Evolutionary conservation across 345 rosid genomes (phyloP).

Genomic region (Gossypium raimondii): DNA sequence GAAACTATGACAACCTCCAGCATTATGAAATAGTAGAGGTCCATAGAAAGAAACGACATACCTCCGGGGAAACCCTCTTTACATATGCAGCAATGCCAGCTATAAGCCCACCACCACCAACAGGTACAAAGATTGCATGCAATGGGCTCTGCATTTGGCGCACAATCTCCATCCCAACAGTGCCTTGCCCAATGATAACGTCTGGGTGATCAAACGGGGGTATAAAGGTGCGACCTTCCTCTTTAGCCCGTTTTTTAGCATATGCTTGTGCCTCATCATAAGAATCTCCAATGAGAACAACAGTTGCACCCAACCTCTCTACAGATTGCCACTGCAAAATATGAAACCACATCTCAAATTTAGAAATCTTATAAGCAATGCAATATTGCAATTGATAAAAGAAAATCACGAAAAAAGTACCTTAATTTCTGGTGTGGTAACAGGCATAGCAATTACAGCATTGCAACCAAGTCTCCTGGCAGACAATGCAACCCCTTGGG

Average conservation of each 20-base stretch:
- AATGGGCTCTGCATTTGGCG: conserved; percentile 68
- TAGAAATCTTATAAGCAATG: not conserved
- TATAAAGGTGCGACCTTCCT: conserved; percentile 69
- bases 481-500: conserved; percentile 94
- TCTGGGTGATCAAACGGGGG: conserved; percentile 99
- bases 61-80: conserved; percentile 85
- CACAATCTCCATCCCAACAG: conserved; percentile 93
- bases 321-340: conserved; percentile 79
- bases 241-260: conserved; percentile 66
- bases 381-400: not conserved
- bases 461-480: conserved; percentile 66
- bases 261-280: conserved; percentile 87
- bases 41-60: conserved; percentile 23
- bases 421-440: conserved; percentile 93
- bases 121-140: conserved; percentile 94
- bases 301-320: conserved; percentile 69
- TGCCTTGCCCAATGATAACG: conserved; percentile 90
- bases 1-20: not conserved
- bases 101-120: conserved; percentile 94
- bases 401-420: conserved; percentile 24
- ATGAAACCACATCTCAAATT: conserved; percentile 16
- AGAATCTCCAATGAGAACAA: conserved; percentile 82
- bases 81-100: conserved; percentile 97
- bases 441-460: conserved; percentile 87
- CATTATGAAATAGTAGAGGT: not conserved